Base-by-base conservation (phyloP, 192 early-diverging fungal genomes). In the Chytriomyces confervae region DNA sequence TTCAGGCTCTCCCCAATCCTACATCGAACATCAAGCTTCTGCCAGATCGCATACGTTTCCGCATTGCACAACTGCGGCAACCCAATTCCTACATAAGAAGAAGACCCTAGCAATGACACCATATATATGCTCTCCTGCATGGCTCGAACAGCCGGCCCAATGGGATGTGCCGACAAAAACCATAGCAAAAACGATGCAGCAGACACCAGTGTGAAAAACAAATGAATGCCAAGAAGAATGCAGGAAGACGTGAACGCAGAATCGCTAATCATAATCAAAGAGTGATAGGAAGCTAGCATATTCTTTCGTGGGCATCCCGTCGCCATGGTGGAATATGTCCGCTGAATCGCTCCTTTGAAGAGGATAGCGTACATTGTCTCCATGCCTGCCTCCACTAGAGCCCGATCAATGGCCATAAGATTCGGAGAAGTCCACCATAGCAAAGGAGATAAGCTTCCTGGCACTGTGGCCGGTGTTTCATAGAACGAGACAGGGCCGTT, bases 381-480 rank as follows among this genome's bases (percentile, higher is more conserved):
- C 7, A 82, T 62, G 10, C 81, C 81, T 11, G 73, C 49, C 13
- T 49, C 61, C 10, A 82, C 64, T 11, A 53, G 18, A 5, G 81
- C 57, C 7, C 60, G 50, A n/a, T 67, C 62, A 43, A 82, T 51
- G 46, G 77, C 48, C 13, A 69, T 66, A 49, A 79, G 49, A 50
- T 82, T 76, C 24, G 77, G 51, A 8, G 77, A 45, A 5, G 73
- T 73, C 81, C 77, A 79, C 64, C 71, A 82, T 13, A 82, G 53
- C 13, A 79, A 62, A 13, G 81, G 64, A 64, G 49, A 57, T 18
- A 77, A 48, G 29, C 64, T 66, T 5, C 81, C 81, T n/a, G 77
- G 77, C 13, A 77, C 60, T 7, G 66, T 77, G 8, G 65, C 43
- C 9, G 66, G 68, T 8, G n/a, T 61, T 8, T 23, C 7, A 62